These are phyloP conservation scores for Aciculosporium take DNA, from an alignment of 2,329 filamentous ascomycete genomes.

Conservation along the genomic window DNA sequence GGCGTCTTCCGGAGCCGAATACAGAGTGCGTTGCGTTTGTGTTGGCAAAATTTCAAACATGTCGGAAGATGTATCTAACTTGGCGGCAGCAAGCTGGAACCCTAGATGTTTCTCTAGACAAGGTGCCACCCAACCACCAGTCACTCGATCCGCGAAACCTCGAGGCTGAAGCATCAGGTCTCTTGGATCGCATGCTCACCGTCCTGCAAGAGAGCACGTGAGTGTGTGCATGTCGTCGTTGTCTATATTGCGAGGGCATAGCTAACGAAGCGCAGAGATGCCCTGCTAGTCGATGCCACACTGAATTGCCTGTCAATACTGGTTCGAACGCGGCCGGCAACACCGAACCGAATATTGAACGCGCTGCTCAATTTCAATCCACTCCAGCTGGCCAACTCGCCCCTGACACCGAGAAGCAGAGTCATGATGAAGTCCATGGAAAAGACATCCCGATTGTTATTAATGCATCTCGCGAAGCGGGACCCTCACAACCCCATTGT, in stretches of 20 bases:
- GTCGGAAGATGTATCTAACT: background rate
- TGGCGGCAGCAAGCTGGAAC: slow-evolving; percentile 28
- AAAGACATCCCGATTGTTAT: slow-evolving; percentile 71
- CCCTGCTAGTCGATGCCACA: slow-evolving; percentile 77
- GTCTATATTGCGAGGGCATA: background rate
- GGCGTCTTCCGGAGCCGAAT: slow-evolving; percentile 65
- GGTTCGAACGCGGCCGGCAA: slow-evolving; percentile 65
- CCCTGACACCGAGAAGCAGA: slow-evolving; percentile 63
- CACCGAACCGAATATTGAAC: slow-evolving; percentile 73
- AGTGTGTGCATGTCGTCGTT: slow-evolving; percentile 15
- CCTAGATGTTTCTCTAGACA: slow-evolving; percentile 68
- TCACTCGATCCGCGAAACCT: slow-evolving; percentile 66
- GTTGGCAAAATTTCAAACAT: background rate
- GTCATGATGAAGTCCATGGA: slow-evolving; percentile 89
- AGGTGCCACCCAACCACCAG: slow-evolving; percentile 72
- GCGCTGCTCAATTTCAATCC: slow-evolving; percentile 86
- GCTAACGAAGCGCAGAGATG: slow-evolving; percentile 46
- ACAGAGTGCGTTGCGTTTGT: slow-evolving; percentile 48
- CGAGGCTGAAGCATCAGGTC: slow-evolving; percentile 82
- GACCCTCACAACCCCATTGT: slow-evolving; percentile 66
- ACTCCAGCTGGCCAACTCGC: slow-evolving; percentile 60
- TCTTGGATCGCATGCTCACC: slow-evolving; percentile 75
- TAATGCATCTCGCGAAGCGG: slow-evolving; percentile 75
- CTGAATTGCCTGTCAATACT: slow-evolving; percentile 77
- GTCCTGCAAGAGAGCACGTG: slow-evolving; percentile 79